Base-by-base conservation (phyloP, 139 green algal species). In the Asterochloris sp. region DNA sequence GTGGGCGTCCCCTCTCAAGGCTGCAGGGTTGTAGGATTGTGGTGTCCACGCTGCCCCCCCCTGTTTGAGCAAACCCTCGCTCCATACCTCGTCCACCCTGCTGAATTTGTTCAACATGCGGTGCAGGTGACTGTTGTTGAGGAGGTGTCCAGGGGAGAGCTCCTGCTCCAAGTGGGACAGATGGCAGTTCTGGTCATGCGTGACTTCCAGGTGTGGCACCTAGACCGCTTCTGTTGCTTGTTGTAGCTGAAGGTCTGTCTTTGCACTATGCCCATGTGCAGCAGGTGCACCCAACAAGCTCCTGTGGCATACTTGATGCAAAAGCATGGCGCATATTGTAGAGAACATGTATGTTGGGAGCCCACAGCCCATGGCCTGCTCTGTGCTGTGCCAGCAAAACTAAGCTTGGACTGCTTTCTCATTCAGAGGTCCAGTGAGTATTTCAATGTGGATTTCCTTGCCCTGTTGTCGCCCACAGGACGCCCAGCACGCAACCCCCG, bases 161-260 rank as follows among this genome's bases (percentile, higher is more conserved):
- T 96, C 85, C 85, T 93, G 63, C 84, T 92, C 74, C 78, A 77
- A 21, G 85, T 84, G 16, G 88, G 76, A 2, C 66, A 89, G 82
- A 81, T 82, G 19, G 68, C 81, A 14, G 74, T 91, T 19, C 47
- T 62, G 24, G 79, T 88, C 78, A 91, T 90, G 84, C 64, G 69
- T 24, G 82, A 86, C 9, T 91, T 89, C 78, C 86, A 91, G 86
- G 88, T 86, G 47, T 80, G 26, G 19, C 16, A 21, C 62, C 8
- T 6, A 28, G 26, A 76, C n/a, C 24, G 8, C 69, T 54, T 8
- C 21, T 28, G 78, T 15, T 19, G 14, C 29, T 27, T 77, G 4
- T 6, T 26, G 66, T 71, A 2, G 21, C 21, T 24, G 4, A 26
- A 24, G 17, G 17, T 21, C 21, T 71, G 66, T 71, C 66, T 10